A percentile compares a stretch with the other conserved stretches of the same genome.
phyloP scores from a whole-genome alignment of 257 asterid species.

The Anisodus tanguticus region DNA sequence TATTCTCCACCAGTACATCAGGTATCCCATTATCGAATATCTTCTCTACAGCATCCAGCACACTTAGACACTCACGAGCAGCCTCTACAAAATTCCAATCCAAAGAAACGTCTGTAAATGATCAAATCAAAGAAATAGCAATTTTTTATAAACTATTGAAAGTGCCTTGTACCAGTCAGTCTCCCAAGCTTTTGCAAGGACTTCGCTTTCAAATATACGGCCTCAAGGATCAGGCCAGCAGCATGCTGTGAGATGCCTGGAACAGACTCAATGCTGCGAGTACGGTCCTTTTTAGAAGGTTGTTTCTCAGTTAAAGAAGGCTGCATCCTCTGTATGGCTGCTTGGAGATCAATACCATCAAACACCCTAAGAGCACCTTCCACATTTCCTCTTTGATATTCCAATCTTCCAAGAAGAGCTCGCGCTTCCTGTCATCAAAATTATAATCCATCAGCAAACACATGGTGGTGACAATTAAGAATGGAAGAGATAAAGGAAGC shows the following conservation, averaged over 20 bases:
- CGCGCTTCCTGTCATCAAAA: constrained; percentile 88
- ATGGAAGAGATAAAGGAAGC: constrained; percentile 18
- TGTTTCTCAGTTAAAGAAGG: constrained; percentile 65
- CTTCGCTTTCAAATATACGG: constrained; percentile 91
- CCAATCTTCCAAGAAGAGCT: constrained; percentile 96
- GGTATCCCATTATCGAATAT: constrained; percentile 81
- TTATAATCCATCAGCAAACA: constrained; percentile 45
- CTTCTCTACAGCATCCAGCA: constrained; percentile 96
- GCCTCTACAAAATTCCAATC: constrained; percentile 73
- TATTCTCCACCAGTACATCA: constrained; percentile 75
- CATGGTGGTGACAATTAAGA: constrained; percentile 30
- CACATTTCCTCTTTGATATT: constrained; percentile 96
- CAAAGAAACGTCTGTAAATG: constrained; percentile 40
- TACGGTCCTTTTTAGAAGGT: constrained; percentile 70
- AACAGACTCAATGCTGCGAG: constrained; percentile 59
- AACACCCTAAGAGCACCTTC: constrained; percentile 96
- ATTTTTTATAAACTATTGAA: constrained; percentile 21
- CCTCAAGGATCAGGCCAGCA: constrained; percentile 92
- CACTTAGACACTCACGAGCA: constrained; percentile 86
- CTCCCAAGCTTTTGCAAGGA: constrained; percentile 95
- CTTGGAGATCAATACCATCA: constrained; percentile 95
- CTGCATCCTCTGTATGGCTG: constrained; percentile 87
- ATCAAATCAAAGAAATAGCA: constrained; percentile 37
- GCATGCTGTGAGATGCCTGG: constrained; percentile 76
- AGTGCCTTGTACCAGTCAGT: constrained; percentile 60